Evolutionary conservation across 1,139 yeast genomes (phyloP).

Genomic region (Geotrichum restrictum): DNA sequence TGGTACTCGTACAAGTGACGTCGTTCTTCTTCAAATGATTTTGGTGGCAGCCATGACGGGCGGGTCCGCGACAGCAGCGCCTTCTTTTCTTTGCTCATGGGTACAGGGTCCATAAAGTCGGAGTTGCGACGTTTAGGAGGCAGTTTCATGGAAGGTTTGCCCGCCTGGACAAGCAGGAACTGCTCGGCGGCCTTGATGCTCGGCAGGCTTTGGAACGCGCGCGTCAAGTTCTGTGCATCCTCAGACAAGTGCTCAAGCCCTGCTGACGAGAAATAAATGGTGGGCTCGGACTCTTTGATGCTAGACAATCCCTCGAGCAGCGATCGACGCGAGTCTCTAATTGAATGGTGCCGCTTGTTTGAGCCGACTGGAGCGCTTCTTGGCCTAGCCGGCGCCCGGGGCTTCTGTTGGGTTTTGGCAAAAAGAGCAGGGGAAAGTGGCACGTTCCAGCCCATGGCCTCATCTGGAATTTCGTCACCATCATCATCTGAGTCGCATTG

Average conservation of each 20-base stretch:
- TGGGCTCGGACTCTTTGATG: constrained; percentile 30
- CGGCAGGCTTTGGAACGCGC: constrained; percentile 38
- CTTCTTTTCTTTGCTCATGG: constrained; percentile 31
- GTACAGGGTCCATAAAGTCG: constrained; percentile 24
- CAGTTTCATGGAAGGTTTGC: constrained; percentile 3
- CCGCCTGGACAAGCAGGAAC: constrained; percentile 1
- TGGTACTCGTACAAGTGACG: constrained; percentile 58
- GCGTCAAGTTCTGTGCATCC: constrained; percentile 51
- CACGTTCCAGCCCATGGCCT: constrained; percentile 55
- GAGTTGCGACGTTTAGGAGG: constrained; percentile 19
- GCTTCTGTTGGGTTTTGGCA: constrained; percentile 32
- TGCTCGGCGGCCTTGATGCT: constrained; percentile 16
- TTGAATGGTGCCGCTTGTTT: background rate
- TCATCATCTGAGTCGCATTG: constrained; percentile 33
- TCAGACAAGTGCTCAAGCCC: constrained; percentile 34
- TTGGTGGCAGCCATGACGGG: constrained; percentile 68
- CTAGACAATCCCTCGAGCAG: constrained; percentile 12
- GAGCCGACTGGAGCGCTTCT: constrained; percentile 2
- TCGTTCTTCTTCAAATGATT: constrained; percentile 49
- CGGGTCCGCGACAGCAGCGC: constrained; percentile 49
- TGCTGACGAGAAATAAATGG: constrained; percentile 21
- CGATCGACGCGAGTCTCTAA: background rate
- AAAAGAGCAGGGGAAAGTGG: constrained; percentile 55
- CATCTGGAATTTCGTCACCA: constrained; percentile 53
- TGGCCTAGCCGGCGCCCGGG: constrained; percentile 6